Conservation (phyloP, 306 rosid genomes). For the Dryas alaskensis region DNA sequence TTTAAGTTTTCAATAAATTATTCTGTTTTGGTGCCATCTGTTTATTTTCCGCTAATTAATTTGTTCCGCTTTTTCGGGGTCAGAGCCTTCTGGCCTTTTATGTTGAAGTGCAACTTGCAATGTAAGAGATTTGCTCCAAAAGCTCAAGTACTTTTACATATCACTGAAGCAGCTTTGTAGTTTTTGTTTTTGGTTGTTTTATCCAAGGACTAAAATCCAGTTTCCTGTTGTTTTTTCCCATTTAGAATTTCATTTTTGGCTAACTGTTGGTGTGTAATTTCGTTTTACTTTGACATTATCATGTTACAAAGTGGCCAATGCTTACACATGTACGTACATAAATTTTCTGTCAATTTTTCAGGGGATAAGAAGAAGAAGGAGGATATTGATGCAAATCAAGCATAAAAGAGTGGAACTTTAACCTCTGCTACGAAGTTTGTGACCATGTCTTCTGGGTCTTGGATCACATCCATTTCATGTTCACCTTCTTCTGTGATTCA, state of each 20-base stretch:
- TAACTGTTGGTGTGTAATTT: neutral
- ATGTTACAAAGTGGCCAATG: neutral
- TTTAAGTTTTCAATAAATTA: neutral
- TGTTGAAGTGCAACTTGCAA: neutral
- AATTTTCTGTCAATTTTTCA: conserved; percentile 14
- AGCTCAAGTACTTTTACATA: too few species aligned
- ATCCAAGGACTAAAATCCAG: too few species aligned
- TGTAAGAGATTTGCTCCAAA: too few species aligned
- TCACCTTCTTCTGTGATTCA: conserved; percentile 37
- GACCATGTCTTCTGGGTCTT: conserved; percentile 45
- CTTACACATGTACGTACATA: neutral
- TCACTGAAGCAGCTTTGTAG: neutral
- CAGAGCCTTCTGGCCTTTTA: neutral
- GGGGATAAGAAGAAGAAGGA: neutral
- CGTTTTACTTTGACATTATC: too few species aligned
- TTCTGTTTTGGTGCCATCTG: too few species aligned
- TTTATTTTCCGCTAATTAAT: too few species aligned
- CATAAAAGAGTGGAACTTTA: neutral
- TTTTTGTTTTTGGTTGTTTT: too few species aligned
- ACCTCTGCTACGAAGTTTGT: neutral
- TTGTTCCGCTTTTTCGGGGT: neutral
- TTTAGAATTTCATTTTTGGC: neutral
- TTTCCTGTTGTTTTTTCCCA: neutral
- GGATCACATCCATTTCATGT: conserved; percentile 63
- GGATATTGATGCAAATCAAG: neutral